Conservation (phyloP, 768 basidiomycete genomes). For the Macrocybe gigantea region DNA sequence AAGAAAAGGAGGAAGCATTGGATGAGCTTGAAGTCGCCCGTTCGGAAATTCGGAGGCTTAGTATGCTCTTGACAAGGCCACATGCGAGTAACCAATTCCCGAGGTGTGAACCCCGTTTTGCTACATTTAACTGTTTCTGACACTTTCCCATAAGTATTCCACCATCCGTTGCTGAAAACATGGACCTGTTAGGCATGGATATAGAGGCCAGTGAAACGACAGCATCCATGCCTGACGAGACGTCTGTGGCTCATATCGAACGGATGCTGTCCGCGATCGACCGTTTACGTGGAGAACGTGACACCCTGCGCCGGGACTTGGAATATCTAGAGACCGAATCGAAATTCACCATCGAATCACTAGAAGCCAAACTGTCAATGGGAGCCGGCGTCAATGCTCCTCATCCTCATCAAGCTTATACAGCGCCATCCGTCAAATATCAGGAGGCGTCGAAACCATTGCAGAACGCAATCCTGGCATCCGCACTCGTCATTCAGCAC, state of each 20-base stretch:
- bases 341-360: conserved; percentile 53
- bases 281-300: conserved; percentile 64
- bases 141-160: no score
- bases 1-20: conserved; percentile 47
- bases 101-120: background rate
- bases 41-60: conserved; percentile 21
- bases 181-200: no score
- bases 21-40: conserved; percentile 35
- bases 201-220: background rate
- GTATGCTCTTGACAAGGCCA: conserved; percentile 15
- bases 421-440: conserved; percentile 11
- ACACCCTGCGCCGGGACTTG: conserved; percentile 54
- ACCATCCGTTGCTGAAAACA: no score
- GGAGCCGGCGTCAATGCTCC: background rate
- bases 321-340: conserved; percentile 68
- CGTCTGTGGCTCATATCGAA: conserved; percentile 38
- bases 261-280: conserved; percentile 57
- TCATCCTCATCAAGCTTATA: conserved; percentile 17
- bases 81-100: conserved; percentile 1
- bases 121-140: background rate
- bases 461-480: conserved; percentile 23
- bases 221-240: conserved; percentile 14
- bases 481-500: conserved; percentile 33
- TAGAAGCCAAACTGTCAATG: conserved; percentile 44
- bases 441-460: conserved; percentile 18